Evolutionary conservation across 2,329 filamentous ascomycete species (phyloP).

Genomic region (Cordyceps cicadae): DNA sequence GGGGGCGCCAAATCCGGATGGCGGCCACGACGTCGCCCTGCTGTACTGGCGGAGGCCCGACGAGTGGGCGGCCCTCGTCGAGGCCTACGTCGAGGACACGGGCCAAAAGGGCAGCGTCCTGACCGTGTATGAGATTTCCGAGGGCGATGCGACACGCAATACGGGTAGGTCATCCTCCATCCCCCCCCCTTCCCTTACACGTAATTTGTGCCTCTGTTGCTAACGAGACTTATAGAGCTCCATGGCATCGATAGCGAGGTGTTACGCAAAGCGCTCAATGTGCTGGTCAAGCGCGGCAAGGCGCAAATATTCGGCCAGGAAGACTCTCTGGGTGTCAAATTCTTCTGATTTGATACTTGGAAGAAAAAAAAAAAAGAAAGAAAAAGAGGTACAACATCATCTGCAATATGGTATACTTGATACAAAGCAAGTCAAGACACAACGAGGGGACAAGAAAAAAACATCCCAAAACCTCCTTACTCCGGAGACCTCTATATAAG

Average conservation of each 20-base stretch:
- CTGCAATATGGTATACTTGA: background rate
- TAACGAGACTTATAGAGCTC: conserved; percentile 50
- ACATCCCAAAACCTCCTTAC: background rate
- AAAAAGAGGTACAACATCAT: background rate
- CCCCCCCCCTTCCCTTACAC: background rate
- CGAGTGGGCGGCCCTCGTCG: conserved; percentile 78
- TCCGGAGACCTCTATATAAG: background rate
- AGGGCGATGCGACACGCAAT: conserved; percentile 71
- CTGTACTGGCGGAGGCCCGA: conserved; percentile 81
- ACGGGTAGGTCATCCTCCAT: conserved; percentile 43
- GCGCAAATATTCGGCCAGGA: conserved; percentile 89
- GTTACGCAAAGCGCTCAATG: conserved; percentile 66
- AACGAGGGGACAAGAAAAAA: background rate
- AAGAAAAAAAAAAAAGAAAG: too few species aligned
- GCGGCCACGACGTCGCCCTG: conserved; percentile 49
- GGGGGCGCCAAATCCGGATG: conserved; percentile 16
- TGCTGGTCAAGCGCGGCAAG: conserved; percentile 82
- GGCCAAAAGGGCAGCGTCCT: conserved; percentile 83
- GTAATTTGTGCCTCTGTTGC: background rate
- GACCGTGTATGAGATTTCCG: conserved; percentile 83
- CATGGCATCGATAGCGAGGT: conserved; percentile 81
- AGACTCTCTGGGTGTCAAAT: conserved; percentile 88
- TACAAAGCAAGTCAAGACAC: background rate
- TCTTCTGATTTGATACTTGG: conserved; percentile 56
- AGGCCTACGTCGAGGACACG: conserved; percentile 77